phyloP scores from a whole-genome alignment of 441 rosid genomes.

The Corymbia citriodora region DNA sequence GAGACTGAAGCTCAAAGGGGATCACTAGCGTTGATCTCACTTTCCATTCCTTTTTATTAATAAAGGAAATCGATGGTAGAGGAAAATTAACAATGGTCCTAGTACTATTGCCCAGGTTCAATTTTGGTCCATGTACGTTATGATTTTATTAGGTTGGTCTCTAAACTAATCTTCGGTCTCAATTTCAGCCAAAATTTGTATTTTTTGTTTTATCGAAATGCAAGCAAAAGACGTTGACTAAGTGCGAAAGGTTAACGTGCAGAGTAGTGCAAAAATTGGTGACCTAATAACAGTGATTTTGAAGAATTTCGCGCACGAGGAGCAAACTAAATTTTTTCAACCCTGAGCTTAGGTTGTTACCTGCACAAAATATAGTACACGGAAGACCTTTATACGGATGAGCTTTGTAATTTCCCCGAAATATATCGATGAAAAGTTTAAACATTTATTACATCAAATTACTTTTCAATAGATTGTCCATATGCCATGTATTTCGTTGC shows the following conservation, averaged over 20 bases:
- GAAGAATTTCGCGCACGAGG: neutral
- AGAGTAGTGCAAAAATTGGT: neutral
- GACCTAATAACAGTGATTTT: neutral
- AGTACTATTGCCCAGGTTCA: neutral
- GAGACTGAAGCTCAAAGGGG: neutral
- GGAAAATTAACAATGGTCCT: neutral
- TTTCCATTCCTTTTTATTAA: neutral
- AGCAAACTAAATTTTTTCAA: too few species aligned
- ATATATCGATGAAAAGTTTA: neutral
- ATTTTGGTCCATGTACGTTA: neutral
- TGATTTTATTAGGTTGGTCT: accelerated
- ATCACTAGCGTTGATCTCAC: accelerated
- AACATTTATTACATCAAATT: neutral
- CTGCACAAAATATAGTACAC: too few species aligned
- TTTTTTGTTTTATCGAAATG: neutral
- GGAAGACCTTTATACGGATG: too few species aligned
- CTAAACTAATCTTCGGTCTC: accelerated
- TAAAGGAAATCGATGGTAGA: neutral
- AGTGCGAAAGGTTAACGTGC: neutral
- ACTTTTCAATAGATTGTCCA: neutral
- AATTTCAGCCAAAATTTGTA: neutral
- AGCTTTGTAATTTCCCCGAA: neutral
- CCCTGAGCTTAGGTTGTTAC: too few species aligned
- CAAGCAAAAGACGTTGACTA: neutral
- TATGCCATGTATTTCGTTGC: neutral